Percentiles rank a stretch among this genome's conserved stretches.
Evolutionary conservation across 129 eudicot species (phyloP).

Genomic region (Ambrosia artemisiifolia): DNA sequence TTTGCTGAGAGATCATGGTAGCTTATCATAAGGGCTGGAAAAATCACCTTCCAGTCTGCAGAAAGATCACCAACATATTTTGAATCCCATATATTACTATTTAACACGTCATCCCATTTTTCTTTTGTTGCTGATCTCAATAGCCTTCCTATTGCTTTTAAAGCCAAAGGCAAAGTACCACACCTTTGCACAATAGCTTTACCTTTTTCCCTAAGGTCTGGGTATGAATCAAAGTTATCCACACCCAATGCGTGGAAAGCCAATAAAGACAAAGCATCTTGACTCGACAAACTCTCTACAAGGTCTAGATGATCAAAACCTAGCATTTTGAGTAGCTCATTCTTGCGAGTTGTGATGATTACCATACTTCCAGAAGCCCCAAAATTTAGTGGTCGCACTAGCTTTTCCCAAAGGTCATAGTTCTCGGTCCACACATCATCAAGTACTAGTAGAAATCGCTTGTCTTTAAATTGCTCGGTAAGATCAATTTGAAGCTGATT

Average conservation of each 20-base stretch:
- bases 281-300: conserved; percentile 1
- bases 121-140: background rate
- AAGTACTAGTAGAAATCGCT: background rate
- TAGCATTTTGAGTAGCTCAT: background rate
- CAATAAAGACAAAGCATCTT: background rate
- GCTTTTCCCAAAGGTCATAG: conserved; percentile 17
- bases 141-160: conserved; percentile 3
- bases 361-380: background rate
- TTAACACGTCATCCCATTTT: background rate
- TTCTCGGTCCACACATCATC: background rate
- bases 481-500: background rate
- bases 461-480: background rate
- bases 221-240: background rate
- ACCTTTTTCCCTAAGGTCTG: background rate
- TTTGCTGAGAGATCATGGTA: background rate
- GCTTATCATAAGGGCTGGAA: conserved; percentile 8
- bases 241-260: background rate
- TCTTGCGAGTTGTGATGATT: background rate
- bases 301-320: background rate
- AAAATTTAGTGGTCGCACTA: conserved; percentile 13
- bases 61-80: background rate
- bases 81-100: background rate
- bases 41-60: background rate
- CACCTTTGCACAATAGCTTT: conserved; percentile 16
- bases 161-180: conserved; percentile 30